Percentiles rank a stretch among this genome's conserved stretches.
phyloP scores from a whole-genome alignment of 768 basidiomycete genomes.

The Sarcomyxa edulis region DNA sequence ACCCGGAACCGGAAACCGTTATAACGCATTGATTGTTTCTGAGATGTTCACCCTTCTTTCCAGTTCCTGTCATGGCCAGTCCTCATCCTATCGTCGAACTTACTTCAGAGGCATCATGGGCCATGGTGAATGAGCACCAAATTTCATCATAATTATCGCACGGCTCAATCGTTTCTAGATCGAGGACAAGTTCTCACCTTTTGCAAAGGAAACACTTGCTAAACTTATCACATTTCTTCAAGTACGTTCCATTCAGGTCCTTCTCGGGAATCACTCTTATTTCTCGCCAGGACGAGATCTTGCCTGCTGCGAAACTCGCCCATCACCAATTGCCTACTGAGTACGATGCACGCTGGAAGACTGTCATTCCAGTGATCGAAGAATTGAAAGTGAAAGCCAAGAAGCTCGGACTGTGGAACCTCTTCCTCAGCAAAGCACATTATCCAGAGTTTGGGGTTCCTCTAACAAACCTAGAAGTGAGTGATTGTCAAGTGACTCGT shows the following conservation, averaged over 20 bases:
- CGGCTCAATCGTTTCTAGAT: slow-evolving; percentile 36
- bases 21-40: too few relatives aligned
- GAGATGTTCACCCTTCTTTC: neutral
- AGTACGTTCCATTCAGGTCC: slow-evolving; percentile 34
- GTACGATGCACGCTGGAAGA: slow-evolving; percentile 75
- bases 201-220: slow-evolving; percentile 79
- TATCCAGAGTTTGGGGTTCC: slow-evolving; percentile 87
- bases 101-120: slow-evolving; percentile 84
- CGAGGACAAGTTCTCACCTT: slow-evolving; percentile 90
- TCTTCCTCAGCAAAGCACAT: slow-evolving; percentile 92
- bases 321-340: slow-evolving; percentile 80
- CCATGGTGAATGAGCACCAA: slow-evolving; percentile 50
- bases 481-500: slow-evolving; percentile 11
- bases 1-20: too few relatives aligned
- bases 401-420: slow-evolving; percentile 90
- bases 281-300: slow-evolving; percentile 71
- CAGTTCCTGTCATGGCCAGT: slow-evolving; percentile 36
- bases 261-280: neutral
- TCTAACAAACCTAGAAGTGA: slow-evolving; percentile 90
- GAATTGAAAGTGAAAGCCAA: slow-evolving; percentile 87
- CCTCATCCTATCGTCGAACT: slow-evolving; percentile 70
- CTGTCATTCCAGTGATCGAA: slow-evolving; percentile 72
- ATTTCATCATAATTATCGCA: neutral
- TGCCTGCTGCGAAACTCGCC: slow-evolving; percentile 73
- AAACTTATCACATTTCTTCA: slow-evolving; percentile 84